Conservation (phyloP, 2,329 filamentous ascomycete species). For the Lachnellula suecica region DNA sequence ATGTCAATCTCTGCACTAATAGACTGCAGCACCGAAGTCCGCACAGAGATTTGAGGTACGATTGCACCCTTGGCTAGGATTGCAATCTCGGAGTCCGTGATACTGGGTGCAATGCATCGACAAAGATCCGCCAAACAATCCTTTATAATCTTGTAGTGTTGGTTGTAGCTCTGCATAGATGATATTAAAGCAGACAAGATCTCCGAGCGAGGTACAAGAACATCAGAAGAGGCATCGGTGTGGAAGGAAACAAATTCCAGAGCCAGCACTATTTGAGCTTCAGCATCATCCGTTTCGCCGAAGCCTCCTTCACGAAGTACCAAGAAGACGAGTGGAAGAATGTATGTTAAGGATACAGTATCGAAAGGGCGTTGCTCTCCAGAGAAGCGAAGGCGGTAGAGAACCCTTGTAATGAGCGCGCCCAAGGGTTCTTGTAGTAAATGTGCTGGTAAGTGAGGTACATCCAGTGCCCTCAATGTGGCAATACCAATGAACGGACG, state of each 20-base stretch:
- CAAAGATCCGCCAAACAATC: constrained; percentile 88
- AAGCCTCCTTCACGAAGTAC: constrained; percentile 80
- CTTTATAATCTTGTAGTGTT: constrained; percentile 93
- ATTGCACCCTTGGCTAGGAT: constrained; percentile 78
- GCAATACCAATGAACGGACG: constrained; percentile 85
- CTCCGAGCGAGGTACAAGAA: constrained; percentile 72
- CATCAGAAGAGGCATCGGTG: constrained; percentile 74
- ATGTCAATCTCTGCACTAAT: constrained; percentile 92
- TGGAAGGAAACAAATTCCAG: constrained; percentile 89
- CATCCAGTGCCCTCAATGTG: constrained; percentile 75
- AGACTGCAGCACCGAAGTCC: constrained; percentile 82
- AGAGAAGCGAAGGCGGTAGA: constrained; percentile 87
- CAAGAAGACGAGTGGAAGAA: constrained; percentile 77
- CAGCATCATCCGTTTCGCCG: constrained; percentile 74
- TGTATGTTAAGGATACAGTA: constrained; percentile 80
- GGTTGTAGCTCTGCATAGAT: constrained; percentile 84
- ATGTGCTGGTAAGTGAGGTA: constrained; percentile 69
- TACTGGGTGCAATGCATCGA: constrained; percentile 80
- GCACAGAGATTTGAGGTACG: constrained; percentile 75
- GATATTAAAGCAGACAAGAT: constrained; percentile 70
- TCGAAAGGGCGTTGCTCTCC: constrained; percentile 95
- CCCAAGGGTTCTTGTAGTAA: constrained; percentile 80
- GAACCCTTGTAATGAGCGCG: constrained; percentile 78
- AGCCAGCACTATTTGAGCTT: constrained; percentile 86
- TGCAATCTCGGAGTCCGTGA: constrained; percentile 68